phyloP scores from a whole-genome alignment of 1,139 yeast species.

The Taiozyma sp. region DNA sequence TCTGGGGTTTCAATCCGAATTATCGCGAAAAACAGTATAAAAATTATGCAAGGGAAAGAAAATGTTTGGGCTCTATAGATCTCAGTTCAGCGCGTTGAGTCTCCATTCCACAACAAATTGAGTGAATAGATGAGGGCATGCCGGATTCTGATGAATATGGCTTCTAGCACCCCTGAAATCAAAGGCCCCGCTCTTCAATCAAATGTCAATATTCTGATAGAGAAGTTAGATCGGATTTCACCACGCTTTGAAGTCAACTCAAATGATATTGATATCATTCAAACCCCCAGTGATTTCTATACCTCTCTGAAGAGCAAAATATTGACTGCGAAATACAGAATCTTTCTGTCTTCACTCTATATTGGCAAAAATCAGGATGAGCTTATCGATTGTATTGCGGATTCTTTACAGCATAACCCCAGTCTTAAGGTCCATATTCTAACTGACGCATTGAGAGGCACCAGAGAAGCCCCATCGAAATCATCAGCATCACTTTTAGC shows the following conservation, averaged over 20 bases:
- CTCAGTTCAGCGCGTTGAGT: neutral
- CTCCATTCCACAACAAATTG: neutral
- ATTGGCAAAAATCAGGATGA: conserved; percentile 82
- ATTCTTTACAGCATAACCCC: conserved; percentile 54
- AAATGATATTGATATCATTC: conserved; percentile 60
- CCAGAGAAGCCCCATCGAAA: conserved; percentile 79
- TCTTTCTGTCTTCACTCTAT: conserved; percentile 81
- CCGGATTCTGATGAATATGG: neutral
- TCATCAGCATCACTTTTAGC: conserved; percentile 77
- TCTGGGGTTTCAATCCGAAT: too few relatives aligned
- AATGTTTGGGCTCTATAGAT: neutral
- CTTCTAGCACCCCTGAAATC: neutral
- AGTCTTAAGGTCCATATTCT: conserved; percentile 64
- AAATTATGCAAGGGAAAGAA: neutral
- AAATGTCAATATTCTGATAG: conserved; percentile 41
- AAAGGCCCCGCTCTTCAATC: conserved; percentile 36
- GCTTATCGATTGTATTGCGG: conserved; percentile 50
- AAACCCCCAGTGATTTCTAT: conserved; percentile 69
- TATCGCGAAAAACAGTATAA: too few relatives aligned
- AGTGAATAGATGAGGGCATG: neutral
- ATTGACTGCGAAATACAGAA: conserved; percentile 45
- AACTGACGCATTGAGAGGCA: conserved; percentile 87
- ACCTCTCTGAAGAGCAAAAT: conserved; percentile 52
- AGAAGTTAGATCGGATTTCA: conserved; percentile 58
- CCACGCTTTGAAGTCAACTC: conserved; percentile 60